These are phyloP conservation scores for Xylaria longipes DNA, from an alignment of 495 filamentous ascomycete species.

Conservation along the genomic window DNA sequence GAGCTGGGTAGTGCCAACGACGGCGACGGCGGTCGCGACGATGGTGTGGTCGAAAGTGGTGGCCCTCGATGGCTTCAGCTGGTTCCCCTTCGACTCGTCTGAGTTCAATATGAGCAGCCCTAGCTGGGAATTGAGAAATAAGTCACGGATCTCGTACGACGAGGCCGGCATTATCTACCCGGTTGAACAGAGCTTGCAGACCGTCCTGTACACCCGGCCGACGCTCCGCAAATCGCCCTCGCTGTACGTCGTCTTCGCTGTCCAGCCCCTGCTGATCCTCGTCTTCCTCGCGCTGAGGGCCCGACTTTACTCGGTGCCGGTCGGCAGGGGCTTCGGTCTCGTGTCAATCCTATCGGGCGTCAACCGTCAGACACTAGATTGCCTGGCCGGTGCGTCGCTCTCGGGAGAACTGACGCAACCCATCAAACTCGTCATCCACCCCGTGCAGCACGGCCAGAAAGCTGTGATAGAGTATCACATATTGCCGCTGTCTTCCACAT, in stretches of 20 bases:
- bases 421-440: no score
- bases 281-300: neutral
- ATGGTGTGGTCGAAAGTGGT: neutral
- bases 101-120: no score
- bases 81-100: no score
- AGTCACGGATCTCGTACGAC: no score
- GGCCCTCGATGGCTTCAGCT: no score
- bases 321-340: neutral
- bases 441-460: no score
- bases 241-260: neutral
- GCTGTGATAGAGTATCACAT: no score
- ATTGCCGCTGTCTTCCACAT: no score
- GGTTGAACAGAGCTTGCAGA: no score
- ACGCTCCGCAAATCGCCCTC: neutral
- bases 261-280: neutral
- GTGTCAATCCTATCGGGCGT: neutral
- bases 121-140: no score
- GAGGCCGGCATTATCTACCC: no score
- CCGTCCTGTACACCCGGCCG: neutral
- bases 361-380: neutral
- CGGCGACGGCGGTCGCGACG: neutral
- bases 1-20: no score
- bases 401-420: neutral
- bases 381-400: neutral
- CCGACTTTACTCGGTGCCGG: neutral